A percentile compares a stretch with the other conserved stretches of the same genome.
Evolutionary conservation across 345 rosid species (phyloP).

Genomic region (Heritiera littoralis): DNA sequence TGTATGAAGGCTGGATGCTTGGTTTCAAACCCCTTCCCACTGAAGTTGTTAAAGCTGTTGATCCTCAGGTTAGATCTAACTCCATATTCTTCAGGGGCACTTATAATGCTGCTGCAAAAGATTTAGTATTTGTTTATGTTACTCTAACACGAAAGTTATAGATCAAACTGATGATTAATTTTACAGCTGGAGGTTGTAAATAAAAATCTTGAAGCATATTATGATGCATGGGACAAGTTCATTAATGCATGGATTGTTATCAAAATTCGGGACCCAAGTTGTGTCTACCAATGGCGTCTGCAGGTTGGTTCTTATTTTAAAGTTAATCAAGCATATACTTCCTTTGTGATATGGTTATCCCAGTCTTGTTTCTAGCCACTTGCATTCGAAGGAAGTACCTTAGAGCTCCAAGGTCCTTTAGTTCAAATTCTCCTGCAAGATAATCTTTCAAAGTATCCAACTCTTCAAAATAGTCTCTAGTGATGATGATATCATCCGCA

Average conservation of each 20-base stretch:
- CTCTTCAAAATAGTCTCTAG: no score
- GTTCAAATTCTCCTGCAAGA: no score
- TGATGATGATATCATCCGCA: no score
- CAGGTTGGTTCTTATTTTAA: slow-evolving; percentile 52
- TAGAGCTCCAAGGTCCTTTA: no score
- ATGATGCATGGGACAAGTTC: slow-evolving; percentile 90
- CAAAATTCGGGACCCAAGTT: slow-evolving; percentile 85
- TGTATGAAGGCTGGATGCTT: slow-evolving; percentile 99
- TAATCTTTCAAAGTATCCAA: no score
- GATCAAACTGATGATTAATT: slow-evolving; percentile 14
- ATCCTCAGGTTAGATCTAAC: slow-evolving; percentile 69
- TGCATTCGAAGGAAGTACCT: no score
- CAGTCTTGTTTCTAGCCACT: no score
- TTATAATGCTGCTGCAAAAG: not conserved
- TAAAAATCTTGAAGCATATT: slow-evolving; percentile 82
- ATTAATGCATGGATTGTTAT: slow-evolving; percentile 79
- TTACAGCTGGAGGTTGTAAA: slow-evolving; percentile 75
- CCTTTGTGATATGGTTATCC: no score
- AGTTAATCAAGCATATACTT: no score
- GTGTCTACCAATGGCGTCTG: slow-evolving; percentile 90
- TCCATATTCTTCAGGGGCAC: not conserved
- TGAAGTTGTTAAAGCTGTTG: slow-evolving; percentile 67
- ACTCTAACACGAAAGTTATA: not conserved
- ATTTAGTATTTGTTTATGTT: slow-evolving; percentile 12
- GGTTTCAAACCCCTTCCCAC: slow-evolving; percentile 80